Base-by-base conservation (phyloP, 371 early-diverging fungal genomes). In the Mortierella sp. region DNA sequence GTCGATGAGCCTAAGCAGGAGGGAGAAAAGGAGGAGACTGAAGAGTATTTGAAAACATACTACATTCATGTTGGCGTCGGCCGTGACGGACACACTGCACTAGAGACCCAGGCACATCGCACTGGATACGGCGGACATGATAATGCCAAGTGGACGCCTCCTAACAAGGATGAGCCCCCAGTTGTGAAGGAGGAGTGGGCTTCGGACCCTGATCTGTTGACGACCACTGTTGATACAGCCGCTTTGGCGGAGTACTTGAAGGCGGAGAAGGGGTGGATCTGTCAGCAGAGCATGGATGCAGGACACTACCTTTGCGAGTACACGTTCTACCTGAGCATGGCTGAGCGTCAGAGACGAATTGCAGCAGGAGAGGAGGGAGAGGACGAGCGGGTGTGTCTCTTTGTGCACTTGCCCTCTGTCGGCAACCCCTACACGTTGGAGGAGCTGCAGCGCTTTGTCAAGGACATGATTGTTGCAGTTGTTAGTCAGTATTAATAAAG, bases 61-160 rank as follows among this genome's bases (percentile, higher is more conserved):
- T 88, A 70, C 54, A 82, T 88, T 38, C 88, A 88, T 31, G 72
- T 88, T 19, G 88, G 88, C 34, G 88, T 88, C 16, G 88, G 88
- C 21, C 77, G 42, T 26, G 76, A 81, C 48, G 88, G 84, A 8
- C 65, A 74, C 63, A 82, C 82, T 10, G 82, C 72, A 0, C 78
- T 88, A 31, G 88, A 88, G 48, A 84, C 84, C 10, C 76, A 79
- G 31, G 88, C 82, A 8, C 84, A 84, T 44, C 88, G 82, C 34
- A 73, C 75, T 16, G 88, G 88, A 47, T 88, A 88, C 31, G 38
- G 73, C 21, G 68, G 68, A 16, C 82, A 82, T 2, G 88, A 88
- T 44, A 88, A 88, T 55, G 70, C 82, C 19, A 16, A 82, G 28
- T 88, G 82, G 84, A 31, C 50, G 0, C 84, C 84, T 10, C 71